Percentiles rank a stretch among this genome's conserved stretches.
Evolutionary conservation across 345 rosid species (phyloP).

Genomic region (Rhodamnia argentea): DNA sequence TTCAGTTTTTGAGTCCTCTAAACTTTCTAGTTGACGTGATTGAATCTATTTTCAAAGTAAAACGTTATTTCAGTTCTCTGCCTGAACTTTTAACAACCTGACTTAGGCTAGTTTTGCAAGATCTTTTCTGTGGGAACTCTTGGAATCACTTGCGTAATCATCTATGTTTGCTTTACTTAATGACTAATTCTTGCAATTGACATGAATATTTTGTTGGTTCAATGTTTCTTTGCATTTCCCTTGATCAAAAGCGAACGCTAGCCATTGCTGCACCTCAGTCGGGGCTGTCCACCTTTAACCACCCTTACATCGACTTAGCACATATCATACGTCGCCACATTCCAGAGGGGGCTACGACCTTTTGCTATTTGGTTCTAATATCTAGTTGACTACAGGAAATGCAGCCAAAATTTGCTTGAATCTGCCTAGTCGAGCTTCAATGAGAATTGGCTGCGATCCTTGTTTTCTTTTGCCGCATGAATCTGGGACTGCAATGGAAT

Average conservation of each 20-base stretch:
- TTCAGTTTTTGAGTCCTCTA: background rate
- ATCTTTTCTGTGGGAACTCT: background rate
- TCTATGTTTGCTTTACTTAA: background rate
- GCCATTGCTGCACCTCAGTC: background rate
- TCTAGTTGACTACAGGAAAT: background rate
- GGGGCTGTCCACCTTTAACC: background rate
- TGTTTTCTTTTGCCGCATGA: background rate
- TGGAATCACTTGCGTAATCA: background rate
- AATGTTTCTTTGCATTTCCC: background rate
- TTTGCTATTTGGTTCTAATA: background rate
- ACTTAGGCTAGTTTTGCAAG: background rate
- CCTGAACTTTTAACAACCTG: background rate
- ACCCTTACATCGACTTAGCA: background rate
- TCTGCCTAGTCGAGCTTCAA: background rate
- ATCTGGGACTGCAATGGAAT: background rate
- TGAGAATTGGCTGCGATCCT: background rate
- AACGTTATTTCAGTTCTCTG: background rate
- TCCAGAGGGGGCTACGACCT: background rate
- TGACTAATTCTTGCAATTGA: background rate
- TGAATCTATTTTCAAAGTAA: background rate
- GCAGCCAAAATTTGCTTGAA: background rate
- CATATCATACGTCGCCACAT: background rate
- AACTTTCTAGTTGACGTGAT: background rate
- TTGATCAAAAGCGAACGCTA: background rate
- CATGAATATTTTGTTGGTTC: background rate